phyloP scores from a whole-genome alignment of 2,329 filamentous ascomycete species.

The Parasarocladium wereldwijsianum region DNA sequence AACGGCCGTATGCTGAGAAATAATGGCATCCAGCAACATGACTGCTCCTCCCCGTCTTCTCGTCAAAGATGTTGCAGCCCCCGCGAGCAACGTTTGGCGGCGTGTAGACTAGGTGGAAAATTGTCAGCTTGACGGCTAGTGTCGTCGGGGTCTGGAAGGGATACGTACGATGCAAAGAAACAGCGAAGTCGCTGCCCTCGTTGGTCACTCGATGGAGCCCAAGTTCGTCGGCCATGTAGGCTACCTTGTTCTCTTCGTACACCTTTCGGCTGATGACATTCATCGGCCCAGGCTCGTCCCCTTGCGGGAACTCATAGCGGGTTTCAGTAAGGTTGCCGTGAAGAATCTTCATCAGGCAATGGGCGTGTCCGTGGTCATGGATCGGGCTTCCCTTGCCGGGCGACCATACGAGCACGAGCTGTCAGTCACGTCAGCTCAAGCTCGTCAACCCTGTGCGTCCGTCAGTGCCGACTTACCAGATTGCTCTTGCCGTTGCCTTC shows the following conservation, averaged over 20 bases:
- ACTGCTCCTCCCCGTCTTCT: slow-evolving; percentile 56
- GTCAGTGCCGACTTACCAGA: slow-evolving; percentile 37
- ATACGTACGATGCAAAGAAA: slow-evolving; percentile 63
- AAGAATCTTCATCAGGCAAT: slow-evolving; percentile 86
- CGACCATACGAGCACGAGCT: slow-evolving; percentile 83
- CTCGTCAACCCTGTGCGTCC: too few relatives aligned
- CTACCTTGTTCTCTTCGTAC: slow-evolving; percentile 58
- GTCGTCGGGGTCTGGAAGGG: slow-evolving; percentile 9
- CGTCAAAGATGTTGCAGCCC: slow-evolving; percentile 72
- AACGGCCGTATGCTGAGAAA: slow-evolving; percentile 48
- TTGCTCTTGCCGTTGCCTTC: slow-evolving; percentile 74
- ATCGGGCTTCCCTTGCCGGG: slow-evolving; percentile 73
- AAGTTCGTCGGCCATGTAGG: slow-evolving; percentile 85
- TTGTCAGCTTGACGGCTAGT: slow-evolving; percentile 17
- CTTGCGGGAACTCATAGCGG: slow-evolving; percentile 56
- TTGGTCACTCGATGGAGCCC: slow-evolving; percentile 77
- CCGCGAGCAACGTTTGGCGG: slow-evolving; percentile 76
- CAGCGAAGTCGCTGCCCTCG: slow-evolving; percentile 57
- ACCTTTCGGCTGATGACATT: slow-evolving; percentile 50
- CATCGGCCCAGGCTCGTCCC: slow-evolving; percentile 38
- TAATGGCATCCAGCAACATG: slow-evolving; percentile 59
- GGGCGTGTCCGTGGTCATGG: slow-evolving; percentile 78
- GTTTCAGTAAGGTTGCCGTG: slow-evolving; percentile 69
- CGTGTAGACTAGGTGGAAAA: slow-evolving; percentile 48
- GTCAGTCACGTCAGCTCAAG: too few relatives aligned